Conservation (phyloP, 352 stramenopile species). For the Phytopythium kandeliae region DNA sequence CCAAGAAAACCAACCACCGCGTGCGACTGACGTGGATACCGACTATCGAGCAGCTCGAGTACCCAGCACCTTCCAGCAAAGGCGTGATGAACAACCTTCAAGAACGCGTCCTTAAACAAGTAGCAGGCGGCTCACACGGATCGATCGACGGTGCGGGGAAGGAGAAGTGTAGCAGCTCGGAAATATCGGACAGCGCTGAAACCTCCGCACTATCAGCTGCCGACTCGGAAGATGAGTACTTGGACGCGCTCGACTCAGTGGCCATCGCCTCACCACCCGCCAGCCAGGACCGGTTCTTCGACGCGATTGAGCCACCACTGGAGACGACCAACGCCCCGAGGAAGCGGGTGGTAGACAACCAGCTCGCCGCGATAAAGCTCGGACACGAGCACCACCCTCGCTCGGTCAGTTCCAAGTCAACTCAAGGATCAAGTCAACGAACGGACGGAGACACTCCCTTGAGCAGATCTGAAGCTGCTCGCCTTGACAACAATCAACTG, state of each 20-base stretch:
- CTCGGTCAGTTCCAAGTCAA: not conserved
- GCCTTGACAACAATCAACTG: too few species aligned
- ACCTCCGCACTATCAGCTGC: conserved; percentile 1
- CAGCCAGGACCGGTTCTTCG: conserved; percentile 11
- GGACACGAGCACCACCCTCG: not conserved
- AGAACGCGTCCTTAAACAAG: not conserved
- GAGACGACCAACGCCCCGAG: conserved; percentile 10
- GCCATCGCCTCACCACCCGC: conserved; percentile 9
- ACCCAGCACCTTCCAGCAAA: not conserved
- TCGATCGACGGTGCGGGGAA: not conserved
- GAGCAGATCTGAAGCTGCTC: too few species aligned
- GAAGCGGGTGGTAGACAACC: not conserved
- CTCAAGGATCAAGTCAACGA: not conserved
- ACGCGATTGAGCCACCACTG: conserved; percentile 19
- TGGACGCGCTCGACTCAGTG: conserved; percentile 15
- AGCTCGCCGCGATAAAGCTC: conserved; percentile 1
- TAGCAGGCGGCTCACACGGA: not conserved
- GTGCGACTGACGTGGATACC: not conserved
- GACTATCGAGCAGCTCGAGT: not conserved
- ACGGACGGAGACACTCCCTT: too few species aligned
- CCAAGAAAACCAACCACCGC: not conserved
- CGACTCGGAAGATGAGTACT: conserved; percentile 25
- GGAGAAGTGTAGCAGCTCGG: not conserved
- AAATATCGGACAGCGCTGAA: conserved; percentile 11
- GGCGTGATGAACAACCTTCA: conserved; percentile 1